Evolutionary conservation across 306 rosid genomes (phyloP).

Genomic region (Morella rubra): DNA sequence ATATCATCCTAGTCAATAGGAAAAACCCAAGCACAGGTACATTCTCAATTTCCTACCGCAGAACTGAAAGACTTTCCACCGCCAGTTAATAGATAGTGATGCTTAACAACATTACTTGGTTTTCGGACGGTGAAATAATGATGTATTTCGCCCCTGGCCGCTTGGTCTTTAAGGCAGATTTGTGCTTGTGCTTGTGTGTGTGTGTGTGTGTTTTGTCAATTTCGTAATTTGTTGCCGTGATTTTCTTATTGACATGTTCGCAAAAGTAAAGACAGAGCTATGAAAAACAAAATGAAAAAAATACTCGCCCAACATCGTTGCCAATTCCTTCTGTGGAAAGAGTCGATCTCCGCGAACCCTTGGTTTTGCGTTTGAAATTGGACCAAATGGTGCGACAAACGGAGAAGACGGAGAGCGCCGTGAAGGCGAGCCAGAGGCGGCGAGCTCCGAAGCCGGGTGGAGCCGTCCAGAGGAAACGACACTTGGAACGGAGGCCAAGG

Average conservation of each 20-base stretch:
- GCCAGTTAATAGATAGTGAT: neutral
- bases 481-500: constrained; percentile 87
- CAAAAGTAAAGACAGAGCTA: neutral
- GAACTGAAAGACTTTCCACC: neutral
- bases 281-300: neutral
- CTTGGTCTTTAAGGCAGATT: no score
- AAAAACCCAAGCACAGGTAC: no score
- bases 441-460: constrained; percentile 98
- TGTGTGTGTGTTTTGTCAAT: no score
- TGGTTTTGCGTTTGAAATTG: constrained; percentile 50
- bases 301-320: constrained; percentile 33
- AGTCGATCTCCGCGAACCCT: constrained; percentile 22
- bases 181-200: no score
- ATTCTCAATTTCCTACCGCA: neutral
- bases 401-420: constrained; percentile 92
- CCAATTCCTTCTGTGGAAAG: constrained; percentile 11
- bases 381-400: constrained; percentile 74
- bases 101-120: neutral
- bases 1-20: no score
- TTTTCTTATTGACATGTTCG: neutral
- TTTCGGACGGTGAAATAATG: no score
- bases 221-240: no score
- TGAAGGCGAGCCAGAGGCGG: constrained; percentile 87
- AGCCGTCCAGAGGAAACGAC: constrained; percentile 83
- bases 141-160: no score